Evolutionary conservation across 495 filamentous ascomycete genomes (phyloP).

Genomic region (Aspergillus saccharolyticus): DNA sequence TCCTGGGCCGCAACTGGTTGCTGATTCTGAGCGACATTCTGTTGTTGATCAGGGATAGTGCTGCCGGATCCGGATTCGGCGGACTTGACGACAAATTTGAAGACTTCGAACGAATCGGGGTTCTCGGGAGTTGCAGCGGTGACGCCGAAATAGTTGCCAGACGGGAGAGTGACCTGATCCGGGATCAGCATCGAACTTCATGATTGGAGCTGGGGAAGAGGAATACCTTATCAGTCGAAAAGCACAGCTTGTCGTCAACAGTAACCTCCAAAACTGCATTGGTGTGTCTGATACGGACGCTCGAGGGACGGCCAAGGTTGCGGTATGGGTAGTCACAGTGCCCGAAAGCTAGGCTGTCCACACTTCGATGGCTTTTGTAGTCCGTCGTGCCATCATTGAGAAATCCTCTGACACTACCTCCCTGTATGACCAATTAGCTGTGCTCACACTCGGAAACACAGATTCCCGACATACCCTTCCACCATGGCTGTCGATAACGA

Average conservation of each 20-base stretch:
- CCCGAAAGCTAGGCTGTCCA: conserved; percentile 86
- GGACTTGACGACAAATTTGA: conserved; percentile 71
- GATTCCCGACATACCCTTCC: conserved; percentile 48
- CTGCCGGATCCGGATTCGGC: conserved; percentile 18
- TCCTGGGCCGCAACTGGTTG: conserved; percentile 31
- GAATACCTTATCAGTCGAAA: conserved; percentile 68
- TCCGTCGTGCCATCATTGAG: conserved; percentile 85
- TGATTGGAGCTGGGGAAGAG: neutral
- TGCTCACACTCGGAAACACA: neutral
- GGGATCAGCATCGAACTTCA: neutral
- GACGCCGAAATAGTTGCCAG: conserved; percentile 80
- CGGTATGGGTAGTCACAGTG: conserved; percentile 89
- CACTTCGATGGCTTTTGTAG: conserved; percentile 70
- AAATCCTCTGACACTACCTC: conserved; percentile 81
- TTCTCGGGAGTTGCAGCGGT: conserved; percentile 83
- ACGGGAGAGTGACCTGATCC: conserved; percentile 62
- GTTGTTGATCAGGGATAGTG: conserved; percentile 26
- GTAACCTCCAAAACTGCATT: conserved; percentile 63
- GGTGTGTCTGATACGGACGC: conserved; percentile 67
- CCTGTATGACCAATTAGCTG: conserved; percentile 36
- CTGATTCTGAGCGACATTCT: conserved; percentile 32
- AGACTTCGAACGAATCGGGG: conserved; percentile 90
- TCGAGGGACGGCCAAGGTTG: conserved; percentile 78
- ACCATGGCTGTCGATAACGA: conserved; percentile 84
- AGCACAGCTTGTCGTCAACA: conserved; percentile 78